phyloP scores from a whole-genome alignment of 2,329 filamentous ascomycete genomes.

The Fusarium sp. region DNA sequence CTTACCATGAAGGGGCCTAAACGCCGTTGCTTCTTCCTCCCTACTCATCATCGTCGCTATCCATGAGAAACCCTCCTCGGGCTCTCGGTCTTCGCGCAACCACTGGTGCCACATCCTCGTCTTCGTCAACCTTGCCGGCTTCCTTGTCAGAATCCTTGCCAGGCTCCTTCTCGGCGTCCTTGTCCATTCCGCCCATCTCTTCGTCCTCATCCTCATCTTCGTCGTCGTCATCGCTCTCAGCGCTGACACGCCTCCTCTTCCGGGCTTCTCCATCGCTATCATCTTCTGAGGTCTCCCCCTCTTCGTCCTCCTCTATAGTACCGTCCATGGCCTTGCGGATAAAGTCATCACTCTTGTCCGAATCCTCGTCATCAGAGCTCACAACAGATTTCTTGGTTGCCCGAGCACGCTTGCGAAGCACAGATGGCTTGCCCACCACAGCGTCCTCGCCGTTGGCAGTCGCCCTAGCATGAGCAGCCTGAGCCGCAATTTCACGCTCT shows the following conservation, averaged over 20 bases:
- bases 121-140: conserved; percentile 41
- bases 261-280: conserved; percentile 51
- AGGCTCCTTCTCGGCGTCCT: conserved; percentile 18
- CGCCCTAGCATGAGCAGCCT: conserved; percentile 55
- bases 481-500: conserved; percentile 72
- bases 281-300: conserved; percentile 47
- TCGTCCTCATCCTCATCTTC: conserved; percentile 8
- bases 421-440: not conserved
- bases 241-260: conserved; percentile 54
- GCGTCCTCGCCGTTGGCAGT: conserved; percentile 22
- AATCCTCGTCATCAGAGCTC: not conserved
- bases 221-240: conserved; percentile 13
- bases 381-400: not conserved
- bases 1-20: conserved; percentile 7
- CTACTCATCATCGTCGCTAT: conserved; percentile 66
- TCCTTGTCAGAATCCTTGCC: not conserved
- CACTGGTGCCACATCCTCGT: conserved; percentile 48
- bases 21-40: conserved; percentile 23
- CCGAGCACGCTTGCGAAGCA: conserved; percentile 44
- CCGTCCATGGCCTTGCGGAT: conserved; percentile 41
- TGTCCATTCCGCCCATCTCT: conserved; percentile 44
- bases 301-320: conserved; percentile 38
- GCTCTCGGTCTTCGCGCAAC: conserved; percentile 57
- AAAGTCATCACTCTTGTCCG: conserved; percentile 43
- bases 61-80: conserved; percentile 67